Evolutionary conservation across 345 rosid genomes (phyloP).

Genomic region (Luvunga scandens): DNA sequence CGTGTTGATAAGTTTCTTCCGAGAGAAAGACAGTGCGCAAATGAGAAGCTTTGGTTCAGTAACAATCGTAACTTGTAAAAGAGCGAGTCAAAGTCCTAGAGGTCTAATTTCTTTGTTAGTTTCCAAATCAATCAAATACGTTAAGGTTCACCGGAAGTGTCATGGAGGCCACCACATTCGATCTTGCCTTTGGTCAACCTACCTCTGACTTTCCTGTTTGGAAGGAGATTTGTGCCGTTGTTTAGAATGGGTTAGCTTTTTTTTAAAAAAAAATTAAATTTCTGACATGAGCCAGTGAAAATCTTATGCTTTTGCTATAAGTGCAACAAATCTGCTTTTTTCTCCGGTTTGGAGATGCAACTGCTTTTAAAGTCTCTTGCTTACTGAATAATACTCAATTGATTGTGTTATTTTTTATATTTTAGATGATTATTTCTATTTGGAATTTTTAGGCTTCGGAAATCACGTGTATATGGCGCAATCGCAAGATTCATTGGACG

Average conservation of each 20-base stretch:
- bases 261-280: not conserved
- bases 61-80: too few relatives aligned
- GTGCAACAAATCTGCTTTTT: too few relatives aligned
- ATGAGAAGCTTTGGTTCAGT: too few relatives aligned
- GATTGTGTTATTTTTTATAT: too few relatives aligned
- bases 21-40: too few relatives aligned
- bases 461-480: slow-evolving; percentile 78
- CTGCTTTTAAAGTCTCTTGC: not conserved
- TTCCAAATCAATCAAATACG: too few relatives aligned
- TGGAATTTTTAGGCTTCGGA: not conserved
- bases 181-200: slow-evolving; percentile 53
- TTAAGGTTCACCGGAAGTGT: slow-evolving; percentile 38
- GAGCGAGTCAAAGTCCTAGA: too few relatives aligned
- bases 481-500: slow-evolving; percentile 84
- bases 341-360: not conserved
- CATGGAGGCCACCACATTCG: slow-evolving; percentile 76
- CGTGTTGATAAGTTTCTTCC: too few relatives aligned
- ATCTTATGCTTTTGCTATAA: not conserved
- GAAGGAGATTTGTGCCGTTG: slow-evolving; percentile 88
- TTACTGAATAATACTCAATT: not conserved
- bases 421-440: not conserved
- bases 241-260: slow-evolving; percentile 74
- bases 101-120: too few relatives aligned
- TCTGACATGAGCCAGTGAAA: not conserved
- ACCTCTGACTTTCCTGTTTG: slow-evolving; percentile 67